Evolutionary conservation across 805 yeast species (phyloP), one percentile per base, ranked within the genome.

Genomic region (Geotrichum ghanense): DNA sequence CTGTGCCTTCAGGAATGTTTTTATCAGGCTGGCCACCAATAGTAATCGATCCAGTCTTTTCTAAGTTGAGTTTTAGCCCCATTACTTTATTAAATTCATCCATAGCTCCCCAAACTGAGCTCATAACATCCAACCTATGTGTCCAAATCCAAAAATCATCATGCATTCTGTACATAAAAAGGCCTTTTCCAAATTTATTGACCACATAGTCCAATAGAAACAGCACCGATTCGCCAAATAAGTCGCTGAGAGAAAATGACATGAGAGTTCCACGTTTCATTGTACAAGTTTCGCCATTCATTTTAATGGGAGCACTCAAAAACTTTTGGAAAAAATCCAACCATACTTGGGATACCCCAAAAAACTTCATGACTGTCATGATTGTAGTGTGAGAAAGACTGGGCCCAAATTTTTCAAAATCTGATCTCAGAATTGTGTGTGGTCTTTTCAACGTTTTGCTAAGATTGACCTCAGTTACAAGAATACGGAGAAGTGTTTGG

Each of bases 141-240:
- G 37, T 31, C 37, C 37, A 31, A n/a, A 31, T 31, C 37, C 37
- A 31, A 31, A 31, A 31, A n/a, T 31, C 37, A 12, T 31, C 37
- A 19, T 31, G 37, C 37, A 31, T 31, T 12, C 37, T 31, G 16
- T 31, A 31, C 37, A 31, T 31, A 19, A 31, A 5, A 9, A 31
- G 17, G 7, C 37, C 37, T n/a, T 31, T 31, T n/a, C 37, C 37
- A 31, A 31, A 31, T 19, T 31, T 31, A 12, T 31, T 31, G 5
- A 31, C 37, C 16, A 31, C 37, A 31, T 10, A 31, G 17, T 31
- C 37, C 12, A 31, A 31, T 19, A 31, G 17, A 31, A 31, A 31
- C 37, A 31, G 14, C 5, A 31, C 5, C 4, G 37, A 31, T n/a
- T 31, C 37, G 12, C 37, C 37, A 31, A 31, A 31, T n/a, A 31